These are phyloP conservation scores for Aspergillus sp. DNA, from an alignment of 2,329 filamentous ascomycete genomes.

Conservation along the genomic window DNA sequence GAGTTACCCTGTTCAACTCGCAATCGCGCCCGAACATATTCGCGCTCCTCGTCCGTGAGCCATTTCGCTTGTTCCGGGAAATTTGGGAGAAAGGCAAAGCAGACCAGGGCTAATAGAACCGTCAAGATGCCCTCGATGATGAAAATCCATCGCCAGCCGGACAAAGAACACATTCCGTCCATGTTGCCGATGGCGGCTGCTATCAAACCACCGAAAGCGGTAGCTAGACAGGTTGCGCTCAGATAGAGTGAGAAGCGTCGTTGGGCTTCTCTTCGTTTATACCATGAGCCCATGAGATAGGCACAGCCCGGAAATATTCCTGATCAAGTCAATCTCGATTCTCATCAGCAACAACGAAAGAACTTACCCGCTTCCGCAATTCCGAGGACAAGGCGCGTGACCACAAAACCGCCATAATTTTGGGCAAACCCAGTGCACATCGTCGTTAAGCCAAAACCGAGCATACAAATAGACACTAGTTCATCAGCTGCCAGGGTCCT, in stretches of 20 bases:
- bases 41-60: constrained; percentile 41
- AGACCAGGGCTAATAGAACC: constrained; percentile 36
- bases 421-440: constrained; percentile 1
- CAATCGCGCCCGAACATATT: constrained; percentile 41
- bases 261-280: constrained; percentile 44
- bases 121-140: constrained; percentile 47
- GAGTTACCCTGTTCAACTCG: constrained; percentile 43
- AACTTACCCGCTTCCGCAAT: not conserved
- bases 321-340: not conserved
- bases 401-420: constrained; percentile 2
- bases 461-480: constrained; percentile 4
- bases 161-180: constrained; percentile 53
- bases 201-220: constrained; percentile 73
- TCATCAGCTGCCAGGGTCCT: not conserved
- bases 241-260: constrained; percentile 49
- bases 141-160: constrained; percentile 76
- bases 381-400: not conserved
- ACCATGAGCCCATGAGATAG: constrained; percentile 45
- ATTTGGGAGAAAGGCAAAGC: constrained; percentile 44
- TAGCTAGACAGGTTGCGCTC: constrained; percentile 62
- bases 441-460: constrained; percentile 5
- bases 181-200: constrained; percentile 77
- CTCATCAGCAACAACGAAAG: not conserved
- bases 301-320: constrained; percentile 10
- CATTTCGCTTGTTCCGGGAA: constrained; percentile 47